phyloP scores from a whole-genome alignment of 2,329 filamentous ascomycete genomes.

The Diaporthe caulivora region DNA sequence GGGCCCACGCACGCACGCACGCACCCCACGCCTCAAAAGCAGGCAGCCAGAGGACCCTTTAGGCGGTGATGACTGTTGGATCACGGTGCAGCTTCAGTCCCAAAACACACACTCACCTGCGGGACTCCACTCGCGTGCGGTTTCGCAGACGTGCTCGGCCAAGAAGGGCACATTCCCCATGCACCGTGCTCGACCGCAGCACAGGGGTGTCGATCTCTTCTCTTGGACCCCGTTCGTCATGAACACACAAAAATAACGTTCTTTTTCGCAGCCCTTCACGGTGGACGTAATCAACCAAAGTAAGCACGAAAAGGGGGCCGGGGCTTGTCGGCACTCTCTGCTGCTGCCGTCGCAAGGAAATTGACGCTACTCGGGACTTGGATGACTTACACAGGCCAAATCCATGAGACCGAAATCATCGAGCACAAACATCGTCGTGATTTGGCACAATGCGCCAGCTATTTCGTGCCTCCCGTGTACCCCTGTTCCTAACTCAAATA shows the following conservation, averaged over 20 bases:
- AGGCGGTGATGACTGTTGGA: neutral
- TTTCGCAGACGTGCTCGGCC: neutral
- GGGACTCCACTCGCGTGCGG: neutral
- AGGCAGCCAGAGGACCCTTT: slow-evolving; percentile 2
- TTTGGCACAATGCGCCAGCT: slow-evolving; percentile 19
- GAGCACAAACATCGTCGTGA: slow-evolving; percentile 7
- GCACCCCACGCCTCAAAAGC: slow-evolving; percentile 9
- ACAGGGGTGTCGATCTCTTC: neutral
- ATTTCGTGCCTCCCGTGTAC: neutral
- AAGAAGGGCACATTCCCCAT: neutral
- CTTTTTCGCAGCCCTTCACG: neutral
- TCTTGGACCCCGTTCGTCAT: neutral
- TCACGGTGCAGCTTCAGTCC: slow-evolving; percentile 5
- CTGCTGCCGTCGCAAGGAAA: slow-evolving; percentile 4
- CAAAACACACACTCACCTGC: neutral
- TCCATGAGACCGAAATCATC: slow-evolving; percentile 5
- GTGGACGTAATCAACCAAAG: neutral
- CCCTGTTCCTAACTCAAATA: slow-evolving; percentile 9
- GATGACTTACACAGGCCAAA: neutral
- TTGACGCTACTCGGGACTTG: neutral
- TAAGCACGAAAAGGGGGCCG: neutral
- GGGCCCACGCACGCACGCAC: slow-evolving; percentile 5
- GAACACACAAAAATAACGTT: neutral
- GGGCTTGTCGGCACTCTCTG: neutral
- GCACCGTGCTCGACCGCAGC: neutral